A percentile compares a stretch with the other conserved stretches of the same genome.
Conservation (phyloP, 179 eudicot species). For the Sideroxylon spinosum region DNA sequence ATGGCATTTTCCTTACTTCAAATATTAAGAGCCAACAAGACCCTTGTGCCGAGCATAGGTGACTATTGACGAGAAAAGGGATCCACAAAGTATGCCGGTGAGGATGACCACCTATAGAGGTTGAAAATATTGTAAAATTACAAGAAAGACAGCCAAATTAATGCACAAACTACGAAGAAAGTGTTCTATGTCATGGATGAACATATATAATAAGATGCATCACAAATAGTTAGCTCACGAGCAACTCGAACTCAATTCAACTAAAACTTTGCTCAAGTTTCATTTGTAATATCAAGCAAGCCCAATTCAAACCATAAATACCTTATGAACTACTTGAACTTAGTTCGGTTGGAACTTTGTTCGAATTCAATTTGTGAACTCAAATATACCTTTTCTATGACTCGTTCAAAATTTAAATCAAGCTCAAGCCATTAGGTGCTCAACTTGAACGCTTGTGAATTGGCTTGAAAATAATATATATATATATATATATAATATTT, state of each 20-base stretch:
- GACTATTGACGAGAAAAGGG: constrained; percentile 49
- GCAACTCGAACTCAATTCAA: constrained; percentile 49
- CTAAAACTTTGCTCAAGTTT: constrained; percentile 16
- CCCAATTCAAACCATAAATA: too few relatives aligned
- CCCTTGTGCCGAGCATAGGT: constrained; percentile 75
- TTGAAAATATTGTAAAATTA: not conserved
- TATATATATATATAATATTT: too few relatives aligned
- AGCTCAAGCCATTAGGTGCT: too few relatives aligned
- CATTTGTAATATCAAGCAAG: not conserved
- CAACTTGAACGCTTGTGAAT: too few relatives aligned
- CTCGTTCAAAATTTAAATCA: too few relatives aligned
- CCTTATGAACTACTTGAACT: too few relatives aligned
- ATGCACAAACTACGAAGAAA: not conserved
- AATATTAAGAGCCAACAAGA: constrained; percentile 55
- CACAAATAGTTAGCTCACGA: too few relatives aligned
- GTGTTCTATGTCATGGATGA: constrained; percentile 2
- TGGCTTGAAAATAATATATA: too few relatives aligned
- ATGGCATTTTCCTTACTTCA: not conserved
- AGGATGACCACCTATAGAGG: constrained; percentile 56
- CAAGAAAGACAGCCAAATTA: not conserved
- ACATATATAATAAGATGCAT: constrained; percentile 66
- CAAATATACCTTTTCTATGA: too few relatives aligned
- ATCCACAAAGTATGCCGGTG: constrained; percentile 42
- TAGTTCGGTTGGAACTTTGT: too few relatives aligned
- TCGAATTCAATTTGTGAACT: too few relatives aligned